Evolutionary conservation across 176 grass and related monocot species (phyloP).

Genomic region (Oryza punctata): DNA sequence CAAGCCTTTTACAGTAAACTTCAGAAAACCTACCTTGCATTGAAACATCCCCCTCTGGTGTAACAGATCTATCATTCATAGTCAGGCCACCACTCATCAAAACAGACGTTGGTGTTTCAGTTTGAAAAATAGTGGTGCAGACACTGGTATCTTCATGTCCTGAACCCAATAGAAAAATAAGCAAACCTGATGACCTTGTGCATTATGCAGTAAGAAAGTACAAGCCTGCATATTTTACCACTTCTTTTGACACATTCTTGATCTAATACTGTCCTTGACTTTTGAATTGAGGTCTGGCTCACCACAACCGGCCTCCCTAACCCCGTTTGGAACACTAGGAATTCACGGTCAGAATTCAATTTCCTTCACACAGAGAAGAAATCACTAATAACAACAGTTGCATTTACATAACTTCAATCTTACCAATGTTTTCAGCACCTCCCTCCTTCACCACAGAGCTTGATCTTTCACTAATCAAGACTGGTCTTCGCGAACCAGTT

Average conservation of each 20-base stretch:
- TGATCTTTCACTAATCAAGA: slow-evolving; percentile 23
- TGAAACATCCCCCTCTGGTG: slow-evolving; percentile 35
- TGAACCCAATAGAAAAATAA: slow-evolving; percentile 36
- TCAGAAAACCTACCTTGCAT: slow-evolving; percentile 42
- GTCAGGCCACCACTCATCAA: slow-evolving; percentile 43
- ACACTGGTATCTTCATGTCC: slow-evolving; percentile 32
- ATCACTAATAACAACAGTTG: slow-evolving; percentile 6
- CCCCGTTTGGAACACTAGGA: slow-evolving; percentile 68
- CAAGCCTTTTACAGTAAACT: slow-evolving; percentile 25
- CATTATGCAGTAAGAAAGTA: slow-evolving; percentile 16
- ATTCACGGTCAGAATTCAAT: slow-evolving; percentile 38
- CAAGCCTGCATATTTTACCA: slow-evolving; percentile 21
- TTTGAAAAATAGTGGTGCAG: slow-evolving; percentile 39
- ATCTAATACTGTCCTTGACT: slow-evolving; percentile 54
- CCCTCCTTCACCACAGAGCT: slow-evolving; percentile 19
- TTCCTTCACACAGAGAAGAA: slow-evolving; percentile 39
- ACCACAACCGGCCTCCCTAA: slow-evolving; percentile 54
- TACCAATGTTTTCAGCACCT: slow-evolving; percentile 26
- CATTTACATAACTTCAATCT: slow-evolving; percentile 21
- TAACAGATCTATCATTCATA: slow-evolving; percentile 44
- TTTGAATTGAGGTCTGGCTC: slow-evolving; percentile 59
- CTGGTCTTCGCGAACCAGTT: slow-evolving; percentile 32
- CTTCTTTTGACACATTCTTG: slow-evolving; percentile 13
- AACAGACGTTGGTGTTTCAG: slow-evolving; percentile 61
- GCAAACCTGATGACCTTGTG: slow-evolving; percentile 29